A percentile compares a stretch with the other conserved stretches of the same genome.
These are phyloP conservation scores for Venturia aucupariae DNA, from an alignment of 2,329 filamentous ascomycete genomes.

Conservation along the genomic window DNA sequence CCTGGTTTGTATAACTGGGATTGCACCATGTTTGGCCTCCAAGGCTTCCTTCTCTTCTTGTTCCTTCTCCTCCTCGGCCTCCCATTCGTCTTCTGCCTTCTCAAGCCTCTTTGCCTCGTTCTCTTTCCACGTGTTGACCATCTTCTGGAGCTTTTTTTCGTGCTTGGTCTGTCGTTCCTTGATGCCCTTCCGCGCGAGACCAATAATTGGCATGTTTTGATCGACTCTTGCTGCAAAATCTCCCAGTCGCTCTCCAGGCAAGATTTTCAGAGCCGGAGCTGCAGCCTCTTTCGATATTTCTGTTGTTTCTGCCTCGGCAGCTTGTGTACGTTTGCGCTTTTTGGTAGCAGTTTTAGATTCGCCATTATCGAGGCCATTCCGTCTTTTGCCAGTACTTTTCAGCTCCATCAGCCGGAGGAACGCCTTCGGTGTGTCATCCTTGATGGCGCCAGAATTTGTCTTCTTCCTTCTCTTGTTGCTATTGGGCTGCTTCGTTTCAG, in stretches of 20 bases:
- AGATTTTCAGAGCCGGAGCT: slow-evolving; percentile 54
- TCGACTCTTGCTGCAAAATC: slow-evolving; percentile 80
- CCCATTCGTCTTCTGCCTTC: slow-evolving; percentile 68
- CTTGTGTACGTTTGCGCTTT: slow-evolving; percentile 38
- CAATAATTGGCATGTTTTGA: slow-evolving; percentile 67
- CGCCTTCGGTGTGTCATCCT: slow-evolving; percentile 78
- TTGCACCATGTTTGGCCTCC: slow-evolving; percentile 52
- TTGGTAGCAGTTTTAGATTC: slow-evolving; percentile 25
- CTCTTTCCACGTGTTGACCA: slow-evolving; percentile 50
- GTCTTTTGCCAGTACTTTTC: slow-evolving; percentile 47
- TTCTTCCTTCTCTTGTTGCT: slow-evolving; percentile 28
- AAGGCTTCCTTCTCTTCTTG: slow-evolving; percentile 54
- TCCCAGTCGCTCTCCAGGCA: slow-evolving; percentile 71
- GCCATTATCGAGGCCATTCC: slow-evolving; percentile 66
- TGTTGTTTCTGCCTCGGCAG: slow-evolving; percentile 21
- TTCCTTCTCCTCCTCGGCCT: slow-evolving; percentile 55
- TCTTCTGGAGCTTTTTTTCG: slow-evolving; percentile 63
- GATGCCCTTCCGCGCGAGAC: slow-evolving; percentile 52
- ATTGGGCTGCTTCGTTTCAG: slow-evolving; percentile 20
- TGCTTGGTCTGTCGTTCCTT: slow-evolving; percentile 69
- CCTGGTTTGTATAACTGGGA: slow-evolving; percentile 47
- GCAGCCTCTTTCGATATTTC: slow-evolving; percentile 12
- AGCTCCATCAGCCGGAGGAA: slow-evolving; percentile 80
- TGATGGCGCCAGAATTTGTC: slow-evolving; percentile 29
- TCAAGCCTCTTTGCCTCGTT: slow-evolving; percentile 51